Conservation (phyloP, 2,329 filamentous ascomycete genomes). For the Neonectria ditissima region DNA sequence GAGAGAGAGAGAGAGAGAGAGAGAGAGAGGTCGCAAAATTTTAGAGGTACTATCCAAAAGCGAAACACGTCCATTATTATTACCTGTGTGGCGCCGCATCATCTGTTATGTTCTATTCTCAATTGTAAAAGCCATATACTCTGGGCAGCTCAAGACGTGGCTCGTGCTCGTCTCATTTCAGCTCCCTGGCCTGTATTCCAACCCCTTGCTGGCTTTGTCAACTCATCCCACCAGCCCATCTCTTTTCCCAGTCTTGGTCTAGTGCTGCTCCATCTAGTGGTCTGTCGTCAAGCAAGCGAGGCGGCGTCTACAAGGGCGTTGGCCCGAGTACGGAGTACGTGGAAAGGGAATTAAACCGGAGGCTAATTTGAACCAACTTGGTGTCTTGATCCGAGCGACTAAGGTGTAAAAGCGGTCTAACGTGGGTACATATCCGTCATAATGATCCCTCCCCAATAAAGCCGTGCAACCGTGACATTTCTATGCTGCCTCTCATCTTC, state of each 20-base stretch:
- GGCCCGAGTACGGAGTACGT: neutral
- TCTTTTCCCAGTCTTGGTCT: neutral
- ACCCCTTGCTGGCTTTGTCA: neutral
- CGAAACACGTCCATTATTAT: slow-evolving; percentile 2
- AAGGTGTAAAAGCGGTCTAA: slow-evolving; percentile 47
- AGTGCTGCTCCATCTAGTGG: neutral
- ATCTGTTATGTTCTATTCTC: neutral
- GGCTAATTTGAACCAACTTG: slow-evolving; percentile 38
- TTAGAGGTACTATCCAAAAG: slow-evolving; percentile 27
- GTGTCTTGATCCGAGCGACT: slow-evolving; percentile 46
- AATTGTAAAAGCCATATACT: too few relatives aligned
- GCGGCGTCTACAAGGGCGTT: too few relatives aligned
- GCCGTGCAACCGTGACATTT: slow-evolving; percentile 40
- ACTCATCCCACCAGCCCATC: neutral
- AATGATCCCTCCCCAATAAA: slow-evolving; percentile 45
- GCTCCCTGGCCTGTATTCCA: neutral
- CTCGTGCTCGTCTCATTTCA: neutral
- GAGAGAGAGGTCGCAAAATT: slow-evolving; percentile 17
- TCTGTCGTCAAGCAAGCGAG: neutral
- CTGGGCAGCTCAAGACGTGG: neutral
- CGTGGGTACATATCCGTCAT: slow-evolving; percentile 47
- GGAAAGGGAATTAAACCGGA: slow-evolving; percentile 1
- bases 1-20: neutral
- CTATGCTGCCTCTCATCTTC: slow-evolving; percentile 28
- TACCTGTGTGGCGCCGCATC: neutral